phyloP scores from a whole-genome alignment of 75 land plant genomes.

The Picea sitchensis region DNA sequence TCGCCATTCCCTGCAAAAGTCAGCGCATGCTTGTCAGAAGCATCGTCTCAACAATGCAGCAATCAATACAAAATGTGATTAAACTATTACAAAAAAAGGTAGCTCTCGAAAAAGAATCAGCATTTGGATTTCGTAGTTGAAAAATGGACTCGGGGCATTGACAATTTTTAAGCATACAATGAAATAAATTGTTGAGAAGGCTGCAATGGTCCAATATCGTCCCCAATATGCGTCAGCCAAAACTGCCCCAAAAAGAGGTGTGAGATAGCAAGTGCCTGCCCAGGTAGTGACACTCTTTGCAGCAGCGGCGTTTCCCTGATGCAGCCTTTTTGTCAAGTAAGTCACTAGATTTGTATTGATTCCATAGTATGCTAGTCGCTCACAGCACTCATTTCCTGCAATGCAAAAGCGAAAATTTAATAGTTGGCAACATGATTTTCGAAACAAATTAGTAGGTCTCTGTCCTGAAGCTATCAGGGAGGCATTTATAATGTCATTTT shows the following conservation, averaged over 20 bases:
- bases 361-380: conserved; percentile 93
- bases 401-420: conserved; percentile 22
- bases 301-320: conserved; percentile 77
- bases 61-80: no score
- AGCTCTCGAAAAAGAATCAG: conserved; percentile 47
- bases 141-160: conserved; percentile 19
- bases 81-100: not conserved
- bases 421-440: conserved; percentile 36
- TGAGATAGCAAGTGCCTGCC: conserved; percentile 84
- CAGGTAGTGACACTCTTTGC: conserved; percentile 87
- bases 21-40: no score
- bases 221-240: conserved; percentile 94
- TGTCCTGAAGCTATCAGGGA: conserved; percentile 78
- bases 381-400: conserved; percentile 81
- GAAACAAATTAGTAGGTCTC: conserved; percentile 51
- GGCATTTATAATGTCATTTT: conserved; percentile 43
- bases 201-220: conserved; percentile 83
- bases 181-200: conserved; percentile 75
- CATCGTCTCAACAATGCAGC: no score
- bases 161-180: conserved; percentile 41
- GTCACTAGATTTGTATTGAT: conserved; percentile 80
- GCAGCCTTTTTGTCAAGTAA: conserved; percentile 65
- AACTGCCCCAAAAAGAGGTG: conserved; percentile 90
- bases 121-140: conserved; percentile 54
- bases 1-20: conserved; percentile 64